Evolutionary conservation across 768 basidiomycete genomes (phyloP), one percentile per base, ranked within the genome.

Genomic region (Rhodosporidiobolus odoratus): DNA sequence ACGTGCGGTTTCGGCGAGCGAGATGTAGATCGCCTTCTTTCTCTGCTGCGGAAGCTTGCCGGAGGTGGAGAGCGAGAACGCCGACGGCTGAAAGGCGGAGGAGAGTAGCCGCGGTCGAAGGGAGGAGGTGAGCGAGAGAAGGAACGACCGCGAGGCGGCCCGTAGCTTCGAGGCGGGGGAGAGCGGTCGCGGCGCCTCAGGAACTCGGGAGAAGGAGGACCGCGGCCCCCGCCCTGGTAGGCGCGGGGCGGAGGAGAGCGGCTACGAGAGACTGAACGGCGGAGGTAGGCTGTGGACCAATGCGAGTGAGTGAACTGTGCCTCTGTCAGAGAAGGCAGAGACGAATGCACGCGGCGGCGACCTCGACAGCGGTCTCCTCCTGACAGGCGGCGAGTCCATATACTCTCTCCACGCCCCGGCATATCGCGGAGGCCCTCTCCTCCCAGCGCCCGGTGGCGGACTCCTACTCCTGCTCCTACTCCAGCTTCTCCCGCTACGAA

Each of bases 331-430:
- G 9, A 21, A 9, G 25, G 27, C 19, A 16, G 21, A 37, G 30
- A 23, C 12, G 12, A 16, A 58, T 64, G 37, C 45, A 70, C 69
- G 69, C 25, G 69, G 69, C 21, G 69, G 69, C 4, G 68, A 70
- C 60, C 64, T 60, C 45, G 63, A 70, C 35, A 61, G 13, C 23
- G 43, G 58, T n/a, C 64, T 38, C 32, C 64, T 47, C 2, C 65
- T 34, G 27, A n/a, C 37, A 25, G 48, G 52, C 32, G 53, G 53
- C 62, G 48, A 60, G 38, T 40, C 57, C 43, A 19, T 38, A 37
- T 34, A 56, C 19, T 47, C 43, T n/a, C 54, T 53, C 47, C 41
- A 23, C 41, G n/a, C 32, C 27, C 1, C 66, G 45, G 25, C 41
- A 32, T 45, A 59, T 40, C n/a, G 43, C 13, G 27, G 27, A 19